A percentile compares a stretch with the other conserved stretches of the same genome.
phyloP scores from a whole-genome alignment of 192 early-diverging fungal species.

The Helicostylum pulchrum region DNA sequence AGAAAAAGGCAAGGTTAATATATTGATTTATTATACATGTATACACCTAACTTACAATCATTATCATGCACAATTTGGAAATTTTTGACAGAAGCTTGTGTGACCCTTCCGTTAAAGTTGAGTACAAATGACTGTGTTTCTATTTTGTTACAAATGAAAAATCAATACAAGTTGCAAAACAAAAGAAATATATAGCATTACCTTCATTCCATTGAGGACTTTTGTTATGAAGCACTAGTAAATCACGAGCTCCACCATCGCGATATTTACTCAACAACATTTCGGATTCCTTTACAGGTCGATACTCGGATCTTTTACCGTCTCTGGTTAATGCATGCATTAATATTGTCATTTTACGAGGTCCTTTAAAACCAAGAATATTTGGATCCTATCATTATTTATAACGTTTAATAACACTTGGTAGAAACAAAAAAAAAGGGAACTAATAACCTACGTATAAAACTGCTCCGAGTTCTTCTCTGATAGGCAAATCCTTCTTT shows the following conservation, averaged over 20 bases:
- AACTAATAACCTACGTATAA: constrained; percentile 56
- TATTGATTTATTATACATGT: no score
- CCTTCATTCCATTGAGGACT: constrained; percentile 92
- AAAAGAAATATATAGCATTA: constrained; percentile 25
- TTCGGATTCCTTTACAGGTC: constrained; percentile 59
- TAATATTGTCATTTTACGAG: constrained; percentile 87
- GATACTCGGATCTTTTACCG: constrained; percentile 51
- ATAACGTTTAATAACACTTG: no score
- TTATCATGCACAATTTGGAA: constrained; percentile 94
- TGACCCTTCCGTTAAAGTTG: constrained; percentile 92
- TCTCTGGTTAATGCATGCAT: constrained; percentile 64
- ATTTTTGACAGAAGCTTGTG: constrained; percentile 90
- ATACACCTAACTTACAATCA: constrained; percentile 78
- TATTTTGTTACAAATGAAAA: constrained; percentile 24
- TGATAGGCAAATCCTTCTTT: constrained; percentile 37
- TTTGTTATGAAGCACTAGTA: constrained; percentile 86
- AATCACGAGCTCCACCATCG: constrained; percentile 51
- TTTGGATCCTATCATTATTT: constrained; percentile 71
- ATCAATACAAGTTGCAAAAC: background rate
- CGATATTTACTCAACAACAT: constrained; percentile 59
- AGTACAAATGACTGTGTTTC: constrained; percentile 87
- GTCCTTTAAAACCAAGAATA: constrained; percentile 86
- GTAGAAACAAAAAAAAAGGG: no score
- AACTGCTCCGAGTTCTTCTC: constrained; percentile 73
- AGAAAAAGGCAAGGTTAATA: no score